These are phyloP conservation scores for Ophiostoma angusticollis DNA, from an alignment of 2,329 filamentous ascomycete genomes.

Conservation along the genomic window DNA sequence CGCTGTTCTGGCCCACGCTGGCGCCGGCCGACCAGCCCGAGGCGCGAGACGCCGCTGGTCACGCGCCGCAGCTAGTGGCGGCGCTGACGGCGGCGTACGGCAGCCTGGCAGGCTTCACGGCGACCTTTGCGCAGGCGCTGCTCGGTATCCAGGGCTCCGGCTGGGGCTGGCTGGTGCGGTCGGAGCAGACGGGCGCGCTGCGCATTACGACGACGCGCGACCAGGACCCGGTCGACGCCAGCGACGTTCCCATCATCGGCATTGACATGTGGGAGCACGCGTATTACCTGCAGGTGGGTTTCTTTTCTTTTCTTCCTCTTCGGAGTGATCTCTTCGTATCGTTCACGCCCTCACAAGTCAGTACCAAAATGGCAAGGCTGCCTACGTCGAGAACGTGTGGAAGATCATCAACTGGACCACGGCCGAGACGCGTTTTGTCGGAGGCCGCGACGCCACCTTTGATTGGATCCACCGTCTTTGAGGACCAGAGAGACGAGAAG, in stretches of 20 bases:
- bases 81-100: slow-evolving; percentile 56
- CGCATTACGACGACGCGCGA: slow-evolving; percentile 70
- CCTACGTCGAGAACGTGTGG: slow-evolving; percentile 66
- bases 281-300: slow-evolving; percentile 65
- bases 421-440: slow-evolving; percentile 48
- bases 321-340: slow-evolving; percentile 13
- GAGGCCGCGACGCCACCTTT: slow-evolving; percentile 32
- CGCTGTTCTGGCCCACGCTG: slow-evolving; percentile 59
- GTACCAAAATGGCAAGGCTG: slow-evolving; percentile 64
- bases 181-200: slow-evolving; percentile 41
- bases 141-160: slow-evolving; percentile 69
- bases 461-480: slow-evolving; percentile 23
- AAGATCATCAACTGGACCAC: slow-evolving; percentile 67
- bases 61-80: slow-evolving; percentile 30
- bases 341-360: too few species aligned
- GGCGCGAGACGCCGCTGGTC: slow-evolving; percentile 39
- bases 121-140: slow-evolving; percentile 52
- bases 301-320: neutral
- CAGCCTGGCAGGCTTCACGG: slow-evolving; percentile 50
- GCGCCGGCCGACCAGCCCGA: slow-evolving; percentile 45
- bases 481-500: neutral
- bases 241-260: slow-evolving; percentile 55
- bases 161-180: slow-evolving; percentile 67
- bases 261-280: slow-evolving; percentile 93
- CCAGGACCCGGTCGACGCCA: slow-evolving; percentile 63